Evolutionary conservation across 352 stramenopile species (phyloP), one percentile per base, ranked within the genome.

Genomic region (Pythium folliculosum): DNA sequence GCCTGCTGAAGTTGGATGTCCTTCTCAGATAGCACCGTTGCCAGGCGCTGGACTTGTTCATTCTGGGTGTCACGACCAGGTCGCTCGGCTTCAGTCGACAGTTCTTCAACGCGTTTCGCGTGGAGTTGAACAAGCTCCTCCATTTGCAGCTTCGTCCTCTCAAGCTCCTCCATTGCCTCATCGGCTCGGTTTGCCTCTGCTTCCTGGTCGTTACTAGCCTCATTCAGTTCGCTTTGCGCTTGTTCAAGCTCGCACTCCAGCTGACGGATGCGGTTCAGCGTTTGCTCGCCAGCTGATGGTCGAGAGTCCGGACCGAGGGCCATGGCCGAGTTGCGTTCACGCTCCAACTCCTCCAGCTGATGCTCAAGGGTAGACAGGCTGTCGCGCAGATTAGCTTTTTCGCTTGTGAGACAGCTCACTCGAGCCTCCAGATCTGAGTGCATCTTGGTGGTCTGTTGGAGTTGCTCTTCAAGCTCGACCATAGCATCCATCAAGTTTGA

Each of bases 1-100:
- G 79, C 58, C 47, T 90, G 75, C 27, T 74, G 59, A 14, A 63
- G 67, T n/a, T 83, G 47, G 23, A 69, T 51, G 10, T 85, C 64
- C 30, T 58, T 76, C 65, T 81, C 69, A 3, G 65, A 57, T 16
- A 78, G 62, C 3, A 78, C 57, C 16, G 72, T 65, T 2, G 22
- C 23, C 17, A 64, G 13, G 16, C 35, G 25, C 5, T 45, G 27
- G 9, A 56, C 19, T 30, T 27, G 2, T 23, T 47, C 40, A 47
- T 47, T 13, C 40, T 47, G 40, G 40, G 57, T 56, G 17, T 56
- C 57, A 21, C 44, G 25, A 44, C 78, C 77, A 55, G 80, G 63
- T 61, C 60, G 48, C 58, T 45, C 47, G 0, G 45, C 43, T 8
- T 52, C 25, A 4, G 45, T 27, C 1, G 32, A 27, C 35, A 69